Base-by-base conservation (phyloP, 345 rosid species). In the Pugionium cornutum region DNA sequence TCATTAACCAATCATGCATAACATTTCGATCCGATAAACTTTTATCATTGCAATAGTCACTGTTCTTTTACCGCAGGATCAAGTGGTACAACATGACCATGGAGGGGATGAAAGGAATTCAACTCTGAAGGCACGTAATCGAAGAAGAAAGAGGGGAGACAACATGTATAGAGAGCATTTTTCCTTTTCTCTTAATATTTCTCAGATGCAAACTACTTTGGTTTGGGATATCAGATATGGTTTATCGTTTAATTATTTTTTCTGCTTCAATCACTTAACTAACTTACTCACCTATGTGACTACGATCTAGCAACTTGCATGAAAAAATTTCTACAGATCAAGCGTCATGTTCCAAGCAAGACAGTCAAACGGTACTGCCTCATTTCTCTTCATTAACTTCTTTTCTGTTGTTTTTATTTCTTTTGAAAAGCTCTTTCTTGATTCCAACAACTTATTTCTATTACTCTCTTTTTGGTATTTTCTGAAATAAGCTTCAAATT, bases 91-190 rank as follows among this genome's bases (percentile, higher is more conserved):
- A 56, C 70, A 67, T 70, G 78, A 58, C 47, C 37, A 9, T 58
- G 58, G 69, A 76, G 84, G 66, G 45, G 72, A 77, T 69, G 70
- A 48, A 28, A 63, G 63, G 35, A 79, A 62, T 59, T 56, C 67
- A 53, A 40, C 34, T 65, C 73, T 68, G 10, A 73, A 53, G 76
- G 76, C 73, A 66, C 27, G 10, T 41, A 89, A 85, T 72, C 80
- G 77, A 67, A 82, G 79, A 86, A 72, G 77, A 59, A 52, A 68
- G 51, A 53, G 72, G 29, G 56, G 37, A 52, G 64, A 72, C 60
- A 61, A 59, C 70, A 74, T 57, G 89, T 91, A 83, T 73, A 69
- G 40, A 70, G 43, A 40, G 11, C 32, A 27, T 44, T 47, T 44
- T 49, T 46, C 8, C 25, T 49, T 18, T 50, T 25, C 39, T 25